Evolutionary conservation across 2,329 filamentous ascomycete genomes (phyloP).

Genomic region (Neofusicoccum cordaticola): DNA sequence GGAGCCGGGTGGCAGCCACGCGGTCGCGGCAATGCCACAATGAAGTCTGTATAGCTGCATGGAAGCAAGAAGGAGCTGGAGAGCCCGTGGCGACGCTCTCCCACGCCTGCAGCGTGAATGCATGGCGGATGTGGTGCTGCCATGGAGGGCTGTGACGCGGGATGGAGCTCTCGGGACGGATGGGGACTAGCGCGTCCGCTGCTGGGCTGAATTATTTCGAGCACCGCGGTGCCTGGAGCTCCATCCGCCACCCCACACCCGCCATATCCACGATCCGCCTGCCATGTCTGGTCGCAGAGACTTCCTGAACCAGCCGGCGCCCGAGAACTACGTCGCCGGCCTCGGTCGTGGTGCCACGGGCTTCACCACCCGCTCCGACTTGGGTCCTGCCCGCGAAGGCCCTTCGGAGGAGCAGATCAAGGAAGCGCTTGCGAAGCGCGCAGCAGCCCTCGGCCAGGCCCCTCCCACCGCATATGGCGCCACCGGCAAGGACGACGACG

Average conservation of each 20-base stretch:
- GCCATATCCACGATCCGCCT: neutral
- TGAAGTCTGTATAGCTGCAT: too few relatives aligned
- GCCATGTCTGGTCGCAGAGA: conserved; percentile 68
- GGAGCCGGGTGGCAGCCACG: too few relatives aligned
- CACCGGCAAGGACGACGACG: conserved; percentile 65
- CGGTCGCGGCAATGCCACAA: too few relatives aligned
- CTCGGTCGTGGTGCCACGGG: conserved; percentile 96
- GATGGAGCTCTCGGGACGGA: neutral
- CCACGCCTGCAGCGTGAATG: too few relatives aligned
- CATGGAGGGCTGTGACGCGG: neutral
- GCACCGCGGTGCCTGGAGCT: neutral
- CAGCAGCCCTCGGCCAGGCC: conserved; percentile 73
- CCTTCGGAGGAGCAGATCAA: conserved; percentile 98
- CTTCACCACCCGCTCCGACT: conserved; percentile 94
- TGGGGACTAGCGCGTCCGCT: neutral
- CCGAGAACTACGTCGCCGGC: conserved; percentile 75
- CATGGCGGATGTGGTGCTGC: too few relatives aligned
- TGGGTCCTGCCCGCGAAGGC: conserved; percentile 90
- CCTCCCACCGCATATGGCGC: conserved; percentile 72
- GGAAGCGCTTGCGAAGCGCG: conserved; percentile 91
- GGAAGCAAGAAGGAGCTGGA: neutral
- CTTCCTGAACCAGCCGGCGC: conserved; percentile 77
- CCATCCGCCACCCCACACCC: conserved; percentile 1
- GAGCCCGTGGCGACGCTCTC: too few relatives aligned
- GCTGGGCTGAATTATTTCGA: conserved; percentile 11